These are phyloP conservation scores for Funneliformis mosseae DNA, from an alignment of 192 early-diverging fungal genomes.

Conservation along the genomic window DNA sequence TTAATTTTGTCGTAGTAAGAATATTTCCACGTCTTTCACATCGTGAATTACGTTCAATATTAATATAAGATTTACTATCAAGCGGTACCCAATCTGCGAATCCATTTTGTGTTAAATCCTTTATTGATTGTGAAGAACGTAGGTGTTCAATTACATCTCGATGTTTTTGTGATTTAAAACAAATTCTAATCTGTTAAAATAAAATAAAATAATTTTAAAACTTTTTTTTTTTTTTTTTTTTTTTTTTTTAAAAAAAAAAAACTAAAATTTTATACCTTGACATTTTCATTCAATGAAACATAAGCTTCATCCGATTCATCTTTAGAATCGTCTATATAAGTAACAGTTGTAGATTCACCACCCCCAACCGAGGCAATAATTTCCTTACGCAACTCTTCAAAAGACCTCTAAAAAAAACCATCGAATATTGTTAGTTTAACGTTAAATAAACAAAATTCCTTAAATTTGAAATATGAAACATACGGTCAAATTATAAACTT, in stretches of 20 bases:
- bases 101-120: constrained; percentile 10
- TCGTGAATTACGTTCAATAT: not conserved
- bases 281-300: not conserved
- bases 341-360: not conserved
- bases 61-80: not conserved
- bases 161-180: not conserved
- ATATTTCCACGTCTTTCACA: not conserved
- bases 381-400: not conserved
- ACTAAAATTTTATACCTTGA: not conserved
- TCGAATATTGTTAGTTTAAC: not conserved
- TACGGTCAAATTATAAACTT: constrained; percentile 11
- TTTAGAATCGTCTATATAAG: not conserved
- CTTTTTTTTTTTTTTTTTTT: no score
- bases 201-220: not conserved
- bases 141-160: not conserved
- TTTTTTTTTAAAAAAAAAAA: not conserved
- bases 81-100: constrained; percentile 28
- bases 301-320: not conserved
- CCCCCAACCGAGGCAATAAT: not conserved
- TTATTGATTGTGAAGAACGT: not conserved
- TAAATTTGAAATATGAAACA: not conserved
- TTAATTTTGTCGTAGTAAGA: not conserved
- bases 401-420: not conserved
- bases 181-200: constrained; percentile 11
- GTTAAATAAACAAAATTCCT: not conserved